phyloP scores from a whole-genome alignment of 2,329 filamentous ascomycete genomes.

The Fusarium nygamai region DNA sequence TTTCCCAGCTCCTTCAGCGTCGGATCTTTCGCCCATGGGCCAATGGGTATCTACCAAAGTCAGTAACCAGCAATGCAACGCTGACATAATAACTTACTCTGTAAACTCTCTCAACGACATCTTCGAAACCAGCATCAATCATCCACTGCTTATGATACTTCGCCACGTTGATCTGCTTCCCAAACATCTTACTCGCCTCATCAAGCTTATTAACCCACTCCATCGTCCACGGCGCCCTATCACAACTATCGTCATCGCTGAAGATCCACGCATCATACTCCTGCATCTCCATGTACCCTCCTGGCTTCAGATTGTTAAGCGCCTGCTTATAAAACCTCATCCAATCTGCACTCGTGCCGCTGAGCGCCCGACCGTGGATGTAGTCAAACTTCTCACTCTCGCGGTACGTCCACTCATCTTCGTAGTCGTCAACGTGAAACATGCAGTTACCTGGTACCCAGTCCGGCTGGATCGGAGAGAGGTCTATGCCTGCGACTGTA shows the following conservation, averaged over 20 bases:
- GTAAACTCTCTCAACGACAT: slow-evolving; percentile 42
- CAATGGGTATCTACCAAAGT: slow-evolving; percentile 49
- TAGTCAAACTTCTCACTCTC: slow-evolving; percentile 49
- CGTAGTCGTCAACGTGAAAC: slow-evolving; percentile 73
- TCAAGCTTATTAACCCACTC: slow-evolving; percentile 52
- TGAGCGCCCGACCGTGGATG: slow-evolving; percentile 50
- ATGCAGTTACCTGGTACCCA: slow-evolving; percentile 69
- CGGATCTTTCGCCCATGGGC: slow-evolving; percentile 51
- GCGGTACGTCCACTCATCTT: slow-evolving; percentile 54
- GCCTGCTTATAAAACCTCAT: slow-evolving; percentile 45
- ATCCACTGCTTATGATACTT: slow-evolving; percentile 51
- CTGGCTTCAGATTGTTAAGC: slow-evolving; percentile 46
- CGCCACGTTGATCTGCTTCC: slow-evolving; percentile 53
- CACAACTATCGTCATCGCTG: slow-evolving; percentile 51
- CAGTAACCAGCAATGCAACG: background rate
- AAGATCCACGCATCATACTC: slow-evolving; percentile 53
- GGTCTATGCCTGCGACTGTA: slow-evolving; percentile 59
- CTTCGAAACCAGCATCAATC: slow-evolving; percentile 51
- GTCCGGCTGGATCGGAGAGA: slow-evolving; percentile 66
- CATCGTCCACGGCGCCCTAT: slow-evolving; percentile 51
- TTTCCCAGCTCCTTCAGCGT: slow-evolving; percentile 49
- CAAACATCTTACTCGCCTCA: slow-evolving; percentile 48
- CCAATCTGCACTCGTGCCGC: slow-evolving; percentile 48
- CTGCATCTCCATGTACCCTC: slow-evolving; percentile 52
- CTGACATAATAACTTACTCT: slow-evolving; percentile 1